Base-by-base conservation (phyloP, 768 basidiomycete species). In the Lentinus brumalis region DNA sequence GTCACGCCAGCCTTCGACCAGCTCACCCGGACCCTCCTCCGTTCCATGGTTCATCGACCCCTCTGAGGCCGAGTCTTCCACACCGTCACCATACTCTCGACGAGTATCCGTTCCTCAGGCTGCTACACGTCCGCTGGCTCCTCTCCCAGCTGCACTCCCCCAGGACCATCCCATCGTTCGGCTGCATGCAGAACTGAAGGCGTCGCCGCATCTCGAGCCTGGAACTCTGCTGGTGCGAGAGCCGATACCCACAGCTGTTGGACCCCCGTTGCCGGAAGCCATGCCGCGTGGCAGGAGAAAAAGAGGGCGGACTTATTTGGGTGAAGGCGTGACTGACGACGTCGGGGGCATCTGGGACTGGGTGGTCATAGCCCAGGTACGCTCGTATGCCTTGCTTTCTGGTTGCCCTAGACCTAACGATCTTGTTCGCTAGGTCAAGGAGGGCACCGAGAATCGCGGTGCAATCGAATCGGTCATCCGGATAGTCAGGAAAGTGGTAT, bases 371-470 rank as follows among this genome's bases (percentile, higher is more conserved):
- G 91, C 87, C 4, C 89, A 93, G 79, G 91, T 87, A 57, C 35
- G 73, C 61, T n/a, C 16, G 42, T 6, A 15, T 8, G 29, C 42
- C 40, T 47, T 6, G 11, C 30, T 38, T 16, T 29, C 9, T 5
- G 18, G 4, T 40, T 11, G 31, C 14, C n/a, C 14, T 9, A 10
- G 21, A n/a, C 12, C 30, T n/a, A 26, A 12, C 14, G 26, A 11
- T 6, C 35, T 18, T 53, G 35, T 21, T 32, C 8, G 21, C 18
- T 51, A 91, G 88, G 90, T 94, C 52, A 94, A 92, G 70, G 89
- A 92, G 66, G 92, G 92, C 9, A 89, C 89, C 7, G 91, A 94
- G 77, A 85, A 82, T 57, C 81, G 87, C 67, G 92, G 91, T 6
- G 83, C 86, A 1, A 86, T 94, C 57, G 89, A 92, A 68, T 85